Base-by-base conservation (phyloP, 371 early-diverging fungal genomes). In the Batkoa obscura region DNA sequence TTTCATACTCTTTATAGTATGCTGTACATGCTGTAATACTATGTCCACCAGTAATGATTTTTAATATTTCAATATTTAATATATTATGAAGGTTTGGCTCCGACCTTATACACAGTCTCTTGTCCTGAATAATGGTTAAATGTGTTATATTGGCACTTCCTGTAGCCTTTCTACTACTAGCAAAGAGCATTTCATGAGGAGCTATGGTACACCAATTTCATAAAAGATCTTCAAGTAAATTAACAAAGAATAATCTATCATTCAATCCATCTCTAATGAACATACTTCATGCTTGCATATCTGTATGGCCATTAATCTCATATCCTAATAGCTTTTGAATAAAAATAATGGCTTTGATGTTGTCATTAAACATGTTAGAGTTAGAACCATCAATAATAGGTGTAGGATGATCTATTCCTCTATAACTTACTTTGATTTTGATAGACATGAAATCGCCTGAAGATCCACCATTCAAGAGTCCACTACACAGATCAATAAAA, bases 71-170 rank as follows among this genome's bases (percentile, higher is more conserved):
- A n/a, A 51, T 58, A 37, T 51, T 51, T 15, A 58, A 45, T 31
- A 30, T 31, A 10, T 43, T 52, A 31, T 42, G 49, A 10, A 45
- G 51, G 13, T 58, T 52, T 0, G 45, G 51, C 31, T 58, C 50
- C 12, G 45, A 50, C 51, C 51, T 58, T 38, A 51, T 58, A 37
- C 51, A 58, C 12, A 58, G 45, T 32, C 50, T 50, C 1, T 34
- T 37, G n/a, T 43, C 51, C 43, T 43, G n/a, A 33, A 58, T 13
- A 35, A 49, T 33, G 2, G 17, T 46, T 1, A 58, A 33, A 31
- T 58, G 36, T 1, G 51, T 58, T 32, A 52, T 13, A 58, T 58
- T 46, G 3, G 58, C 10, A 1, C 37, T 46, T 10, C n/a, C 50
- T 41, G 13, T 41, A 41, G 41, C 41, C 13, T 41, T 41, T 41